Evolutionary conservation across 2,329 filamentous ascomycete genomes (phyloP), one percentile per base, ranked within the genome.

Genomic region (Claviceps citrina): DNA sequence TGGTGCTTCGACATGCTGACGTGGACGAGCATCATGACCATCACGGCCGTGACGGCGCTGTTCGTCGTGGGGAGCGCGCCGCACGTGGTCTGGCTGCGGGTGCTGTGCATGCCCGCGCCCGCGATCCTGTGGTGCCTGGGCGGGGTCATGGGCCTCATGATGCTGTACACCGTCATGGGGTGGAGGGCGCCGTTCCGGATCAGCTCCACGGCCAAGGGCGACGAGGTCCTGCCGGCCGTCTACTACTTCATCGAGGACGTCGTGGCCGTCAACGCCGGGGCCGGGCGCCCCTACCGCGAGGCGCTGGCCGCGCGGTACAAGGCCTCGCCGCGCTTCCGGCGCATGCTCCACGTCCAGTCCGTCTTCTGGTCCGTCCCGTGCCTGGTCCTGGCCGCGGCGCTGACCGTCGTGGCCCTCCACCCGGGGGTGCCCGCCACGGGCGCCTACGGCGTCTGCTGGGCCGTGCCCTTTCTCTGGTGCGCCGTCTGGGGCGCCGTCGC

Each of bases 211-310:
- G 66, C 66, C 1, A 77, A 75, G 50, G 76, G 76, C 15, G 58
- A 57, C 45, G 51, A 50, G 53, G 70, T 79, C 42, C 66, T 70
- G 3, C 78, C 78, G 0, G 68, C 73, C 2, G 65, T 72, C 2
- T 77, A 78, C 48, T 78, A 77, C 37, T 65, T 81, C 24, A 71
- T 81, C 20, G 78, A 82, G 55, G 78, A 82, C 49, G 67, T 80
- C 19, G 68, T 79, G 12, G 76, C 73, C 4, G 78, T 82, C 31
- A 78, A 81, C 50, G 77, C 74, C 16, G 69, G 66, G 3, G 76
- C 73, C 8, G 61, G 61, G n/a, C 54, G 58, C 27, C 60, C 61
- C 0, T 66, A 58, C 33, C 56, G 63, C 32, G 61, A 65, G 40
- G 62, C 61, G 8, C 49, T 63, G 20, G 56, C 62, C 18, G 63